These are phyloP conservation scores for Teunomyces cretensis DNA, from an alignment of 805 yeast genomes.

Conservation along the genomic window DNA sequence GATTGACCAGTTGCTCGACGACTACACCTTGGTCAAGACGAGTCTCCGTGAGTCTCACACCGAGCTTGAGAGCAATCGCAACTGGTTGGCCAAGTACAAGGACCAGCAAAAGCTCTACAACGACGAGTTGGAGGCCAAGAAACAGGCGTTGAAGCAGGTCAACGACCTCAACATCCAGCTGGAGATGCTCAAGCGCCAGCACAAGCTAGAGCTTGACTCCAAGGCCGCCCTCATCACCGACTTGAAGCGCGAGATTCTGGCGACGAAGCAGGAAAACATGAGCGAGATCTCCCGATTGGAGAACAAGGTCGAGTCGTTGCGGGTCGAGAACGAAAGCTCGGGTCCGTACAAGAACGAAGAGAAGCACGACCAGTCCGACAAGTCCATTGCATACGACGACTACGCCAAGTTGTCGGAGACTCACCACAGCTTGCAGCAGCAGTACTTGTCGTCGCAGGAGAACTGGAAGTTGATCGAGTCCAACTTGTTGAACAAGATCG, in stretches of 20 bases:
- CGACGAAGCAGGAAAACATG: constrained; percentile 32
- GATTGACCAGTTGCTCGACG: constrained; percentile 27
- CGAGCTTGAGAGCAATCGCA: constrained; percentile 17
- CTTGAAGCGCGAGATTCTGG: constrained; percentile 29
- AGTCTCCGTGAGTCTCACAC: constrained; percentile 14
- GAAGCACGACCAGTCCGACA: constrained; percentile 13
- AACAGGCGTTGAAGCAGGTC: constrained; percentile 19
- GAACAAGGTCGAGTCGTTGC: constrained; percentile 62
- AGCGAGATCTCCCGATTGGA: constrained; percentile 55
- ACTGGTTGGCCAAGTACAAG: constrained; percentile 14
- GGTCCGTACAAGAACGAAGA: neutral
- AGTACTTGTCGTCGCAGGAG: constrained; percentile 72
- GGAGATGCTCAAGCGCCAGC: constrained; percentile 29
- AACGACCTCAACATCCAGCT: constrained; percentile 33
- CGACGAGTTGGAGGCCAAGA: constrained; percentile 21
- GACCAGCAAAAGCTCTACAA: constrained; percentile 24
- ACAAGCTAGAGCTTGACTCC: constrained; percentile 32
- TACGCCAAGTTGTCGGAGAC: constrained; percentile 44
- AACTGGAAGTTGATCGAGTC: constrained; percentile 84
- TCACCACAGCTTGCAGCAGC: constrained; percentile 61
- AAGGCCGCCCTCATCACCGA: constrained; percentile 33
- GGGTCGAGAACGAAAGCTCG: constrained; percentile 56
- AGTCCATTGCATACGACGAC: constrained; percentile 37
- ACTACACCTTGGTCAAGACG: constrained; percentile 13
- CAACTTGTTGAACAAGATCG: constrained; percentile 51